Base-by-base conservation (phyloP, 306 rosid species). In the Trichosanthes cucumerina region DNA sequence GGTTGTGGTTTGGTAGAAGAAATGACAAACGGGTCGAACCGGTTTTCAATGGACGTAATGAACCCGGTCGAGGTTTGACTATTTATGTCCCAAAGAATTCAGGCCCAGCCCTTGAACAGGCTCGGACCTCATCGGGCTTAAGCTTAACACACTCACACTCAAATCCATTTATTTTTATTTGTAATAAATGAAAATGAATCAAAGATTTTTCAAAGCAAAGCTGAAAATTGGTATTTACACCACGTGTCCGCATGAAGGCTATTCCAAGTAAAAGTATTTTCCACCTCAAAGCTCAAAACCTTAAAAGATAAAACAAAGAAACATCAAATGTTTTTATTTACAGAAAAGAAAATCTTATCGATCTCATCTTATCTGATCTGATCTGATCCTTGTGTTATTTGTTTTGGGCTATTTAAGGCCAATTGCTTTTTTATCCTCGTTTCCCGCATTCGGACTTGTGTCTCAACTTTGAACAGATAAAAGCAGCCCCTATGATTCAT, bases 121-220 rank as follows among this genome's bases (percentile, higher is more conserved):
- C 71, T 19, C 19, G 73, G 73, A 65, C 73, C 73, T 38, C 36
- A 36, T 65, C 73, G 73, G 73, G 73, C 73, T 65, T 65, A 36
- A 31, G 21, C 26, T 18, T 34, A 28, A 28, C 1, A 28, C n/a
- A n/a, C n/a, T n/a, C n/a, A 28, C 33, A 28, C 33, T 31, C 23
- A 57, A 31, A 44, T 44, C 50, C 50, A 44, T 44, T 19, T 31
- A 5, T 18, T 18, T 23, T 16, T 15, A n/a, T 16, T 36, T 66
- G 49, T 38, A 66, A 63, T 14, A 2, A 31, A 31, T 14, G 2
- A 34, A 16, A 36, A 14, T 15, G 41, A 63, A 6, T 31, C 16
- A 5, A 59, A 19, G 3, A 18, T 53, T 53, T 50, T 15, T 16
- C 2, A 46, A 12, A 46, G 50, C 12, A 49, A 49, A 49, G 14